phyloP scores from a whole-genome alignment of 257 asterid genomes.

The Ehretia macrophylla region DNA sequence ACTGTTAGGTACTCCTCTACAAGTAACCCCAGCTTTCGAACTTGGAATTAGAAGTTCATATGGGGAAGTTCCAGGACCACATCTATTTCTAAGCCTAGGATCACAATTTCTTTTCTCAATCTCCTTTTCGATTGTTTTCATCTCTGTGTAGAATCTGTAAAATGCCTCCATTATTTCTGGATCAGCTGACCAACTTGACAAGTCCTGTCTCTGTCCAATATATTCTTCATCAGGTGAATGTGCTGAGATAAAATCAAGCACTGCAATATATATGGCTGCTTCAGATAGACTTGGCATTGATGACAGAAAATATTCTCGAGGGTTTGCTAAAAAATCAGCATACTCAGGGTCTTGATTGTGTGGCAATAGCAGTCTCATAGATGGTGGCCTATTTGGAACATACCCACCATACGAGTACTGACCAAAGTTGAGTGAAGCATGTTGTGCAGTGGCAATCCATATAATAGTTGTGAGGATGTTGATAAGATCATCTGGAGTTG shows the following conservation, averaged over 20 bases:
- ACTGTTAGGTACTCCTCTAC: conserved; percentile 14
- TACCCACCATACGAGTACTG: conserved; percentile 4
- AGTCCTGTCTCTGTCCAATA: conserved; percentile 13
- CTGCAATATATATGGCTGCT: neutral
- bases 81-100: conserved; percentile 13
- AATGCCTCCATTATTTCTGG: conserved; percentile 15
- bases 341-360: conserved; percentile 4
- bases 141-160: conserved; percentile 4
- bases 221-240: conserved; percentile 21
- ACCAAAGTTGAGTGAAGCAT: conserved; percentile 12
- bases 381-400: neutral
- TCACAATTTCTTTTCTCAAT: conserved; percentile 19
- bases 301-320: neutral
- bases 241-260: neutral
- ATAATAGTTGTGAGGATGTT: conserved; percentile 4
- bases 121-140: conserved; percentile 13
- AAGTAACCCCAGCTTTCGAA: conserved; percentile 15
- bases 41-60: conserved; percentile 23
- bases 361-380: neutral
- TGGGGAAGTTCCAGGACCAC: conserved; percentile 10
- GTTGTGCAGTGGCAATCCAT: conserved; percentile 9
- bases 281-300: neutral
- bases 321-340: neutral
- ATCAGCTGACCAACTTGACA: conserved; percentile 8
- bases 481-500: neutral